phyloP scores from a whole-genome alignment of 441 rosid genomes.

The Metrosideros polymorpha region DNA sequence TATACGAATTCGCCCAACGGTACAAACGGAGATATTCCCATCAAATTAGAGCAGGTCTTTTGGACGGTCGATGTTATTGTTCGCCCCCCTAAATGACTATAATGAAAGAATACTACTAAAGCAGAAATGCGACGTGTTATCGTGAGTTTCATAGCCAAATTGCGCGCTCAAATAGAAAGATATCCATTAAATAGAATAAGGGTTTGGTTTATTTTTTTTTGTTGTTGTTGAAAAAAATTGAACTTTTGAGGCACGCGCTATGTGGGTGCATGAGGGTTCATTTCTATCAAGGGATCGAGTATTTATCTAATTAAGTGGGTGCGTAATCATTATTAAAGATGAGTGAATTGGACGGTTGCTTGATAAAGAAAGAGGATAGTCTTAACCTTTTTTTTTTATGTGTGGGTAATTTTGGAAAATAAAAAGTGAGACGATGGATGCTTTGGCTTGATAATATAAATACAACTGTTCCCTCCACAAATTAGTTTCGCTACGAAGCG shows the following conservation, averaged over 20 bases:
- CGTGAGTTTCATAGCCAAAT: accelerated
- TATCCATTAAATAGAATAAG: background rate
- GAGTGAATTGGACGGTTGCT: background rate
- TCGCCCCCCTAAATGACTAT: background rate
- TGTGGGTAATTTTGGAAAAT: background rate
- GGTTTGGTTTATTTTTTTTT: background rate
- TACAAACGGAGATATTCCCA: background rate
- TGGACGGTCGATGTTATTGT: background rate
- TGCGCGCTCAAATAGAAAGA: background rate
- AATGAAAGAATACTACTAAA: background rate
- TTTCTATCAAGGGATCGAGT: background rate
- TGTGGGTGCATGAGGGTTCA: background rate
- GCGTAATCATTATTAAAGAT: background rate
- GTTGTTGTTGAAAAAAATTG: background rate
- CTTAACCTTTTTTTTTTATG: background rate
- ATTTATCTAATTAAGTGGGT: background rate
- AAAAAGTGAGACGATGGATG: background rate
- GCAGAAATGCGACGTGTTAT: background rate
- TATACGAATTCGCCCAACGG: background rate
- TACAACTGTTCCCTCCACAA: background rate
- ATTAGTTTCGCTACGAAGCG: background rate
- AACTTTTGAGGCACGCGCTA: background rate
- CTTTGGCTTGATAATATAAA: background rate
- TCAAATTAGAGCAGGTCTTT: background rate
- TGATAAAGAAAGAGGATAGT: background rate